A percentile compares a stretch with the other conserved stretches of the same genome.
phyloP scores from a whole-genome alignment of 129 eudicot species.

The Flaveria brownii region DNA sequence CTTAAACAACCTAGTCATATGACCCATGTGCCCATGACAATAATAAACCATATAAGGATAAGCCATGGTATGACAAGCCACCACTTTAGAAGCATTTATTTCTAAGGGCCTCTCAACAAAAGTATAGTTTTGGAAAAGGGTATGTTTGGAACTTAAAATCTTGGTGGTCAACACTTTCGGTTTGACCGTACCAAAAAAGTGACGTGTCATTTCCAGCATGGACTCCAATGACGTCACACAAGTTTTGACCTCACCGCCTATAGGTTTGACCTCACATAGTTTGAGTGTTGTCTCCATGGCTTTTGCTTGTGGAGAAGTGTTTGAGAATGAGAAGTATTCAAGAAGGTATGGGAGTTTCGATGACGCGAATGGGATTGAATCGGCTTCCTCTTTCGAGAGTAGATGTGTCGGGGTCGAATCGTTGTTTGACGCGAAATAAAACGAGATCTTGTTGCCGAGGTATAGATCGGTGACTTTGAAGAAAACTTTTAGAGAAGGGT shows the following conservation, averaged over 20 bases:
- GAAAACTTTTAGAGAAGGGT: conserved; percentile 55
- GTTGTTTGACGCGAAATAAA: conserved; percentile 44
- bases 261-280: conserved; percentile 52
- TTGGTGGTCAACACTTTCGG: conserved; percentile 42
- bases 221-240: conserved; percentile 73
- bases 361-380: conserved; percentile 59
- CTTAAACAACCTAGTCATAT: conserved; percentile 38
- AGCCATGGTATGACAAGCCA: conserved; percentile 68
- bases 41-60: conserved; percentile 72
- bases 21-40: conserved; percentile 58
- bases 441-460: conserved; percentile 39
- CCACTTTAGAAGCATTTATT: conserved; percentile 37
- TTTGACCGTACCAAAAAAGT: conserved; percentile 36
- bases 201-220: conserved; percentile 49
- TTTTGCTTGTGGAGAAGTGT: conserved; percentile 53
- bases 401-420: conserved; percentile 40
- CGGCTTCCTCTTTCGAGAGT: conserved; percentile 51
- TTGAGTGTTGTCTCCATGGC: conserved; percentile 60
- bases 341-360: conserved; percentile 51
- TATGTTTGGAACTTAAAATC: conserved; percentile 18
- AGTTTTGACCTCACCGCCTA: conserved; percentile 48
- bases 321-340: conserved; percentile 40
- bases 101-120: conserved; percentile 40
- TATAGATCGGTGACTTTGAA: conserved; percentile 46
- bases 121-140: conserved; percentile 49